Percentiles rank a stretch among this genome's conserved stretches.
Conservation (phyloP, 495 filamentous ascomycete genomes). For the Choiromyces venosus region DNA sequence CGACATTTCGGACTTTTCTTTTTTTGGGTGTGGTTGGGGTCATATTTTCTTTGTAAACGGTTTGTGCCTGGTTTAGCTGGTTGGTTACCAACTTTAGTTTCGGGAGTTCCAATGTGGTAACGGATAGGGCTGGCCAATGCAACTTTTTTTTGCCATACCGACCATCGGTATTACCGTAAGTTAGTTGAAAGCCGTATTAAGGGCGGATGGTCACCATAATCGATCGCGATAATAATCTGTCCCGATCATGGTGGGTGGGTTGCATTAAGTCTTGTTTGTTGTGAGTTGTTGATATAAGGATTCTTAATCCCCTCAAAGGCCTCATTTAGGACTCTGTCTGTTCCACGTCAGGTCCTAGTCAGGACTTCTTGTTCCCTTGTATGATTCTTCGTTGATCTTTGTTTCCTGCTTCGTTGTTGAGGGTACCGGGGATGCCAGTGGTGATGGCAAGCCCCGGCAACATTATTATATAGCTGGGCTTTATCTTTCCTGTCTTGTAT, state of each 20-base stretch:
- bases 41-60: background rate
- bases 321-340: too few relatives aligned
- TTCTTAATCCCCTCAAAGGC: too few relatives aligned
- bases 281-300: too few relatives aligned
- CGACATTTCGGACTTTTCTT: background rate
- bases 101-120: background rate
- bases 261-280: background rate
- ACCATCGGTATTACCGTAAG: too few relatives aligned
- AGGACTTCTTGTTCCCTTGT: too few relatives aligned
- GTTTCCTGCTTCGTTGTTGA: too few relatives aligned
- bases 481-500: too few relatives aligned
- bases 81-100: background rate
- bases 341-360: too few relatives aligned
- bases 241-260: background rate
- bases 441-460: too few relatives aligned
- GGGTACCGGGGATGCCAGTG: too few relatives aligned
- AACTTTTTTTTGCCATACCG: background rate
- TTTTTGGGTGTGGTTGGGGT: background rate
- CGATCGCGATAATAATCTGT: background rate
- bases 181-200: background rate
- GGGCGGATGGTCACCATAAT: background rate
- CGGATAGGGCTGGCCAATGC: background rate
- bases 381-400: too few relatives aligned
- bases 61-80: background rate
- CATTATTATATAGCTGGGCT: too few relatives aligned